Base-by-base conservation (phyloP, 352 stramenopile species). In the Globisporangium echinulatum region DNA sequence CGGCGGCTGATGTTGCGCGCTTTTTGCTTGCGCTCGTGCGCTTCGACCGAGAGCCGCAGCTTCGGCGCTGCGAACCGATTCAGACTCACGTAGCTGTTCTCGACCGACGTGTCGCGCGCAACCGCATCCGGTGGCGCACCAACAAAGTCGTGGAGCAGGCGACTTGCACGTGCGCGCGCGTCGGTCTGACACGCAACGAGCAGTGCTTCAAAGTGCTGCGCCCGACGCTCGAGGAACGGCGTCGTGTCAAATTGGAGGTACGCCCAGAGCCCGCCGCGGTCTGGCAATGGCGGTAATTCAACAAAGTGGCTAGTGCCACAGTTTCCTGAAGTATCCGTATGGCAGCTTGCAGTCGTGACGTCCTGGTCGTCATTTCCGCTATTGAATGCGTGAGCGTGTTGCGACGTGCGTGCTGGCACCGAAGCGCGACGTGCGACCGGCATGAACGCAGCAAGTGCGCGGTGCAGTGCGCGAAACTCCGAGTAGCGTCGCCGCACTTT, bases 401-500 rank as follows among this genome's bases (percentile, higher is more conserved):
- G 14, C 40, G 7, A 54, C 36, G 33, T 61, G 53, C 43, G 66
- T 61, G 7, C 70, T 72, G 0, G 17, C 46, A n/a, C 7, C 5
- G 15, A 14, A 36, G 14, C 25, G 15, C 46, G 46, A 8, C 17
- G 46, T 15, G 15, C 15, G 15, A 72, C 64, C 3, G 71, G 61
- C 81, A 91, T 89, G 43, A 91, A 60, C 36, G 69, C 72, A 11
- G 73, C 66, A n/a, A 91, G 59, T 4, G 70, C 69, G 2, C 58
- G 49, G 54, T 91, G 79, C 40, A 91, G 64, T 17, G 79, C 71
- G 9, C 69, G 71, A 56, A 91, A 91, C 62, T 91, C 81, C 4
- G 81, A 89, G 70, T 87, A 91, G 4, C 81, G 79, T 10, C 81
- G 81, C 19, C 81, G 75, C 42, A 91, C 81, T 59, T 88, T 91